A percentile compares a stretch with the other conserved stretches of the same genome.
phyloP scores from a whole-genome alignment of 2,329 filamentous ascomycete genomes.

The Clonostachys byssicola region DNA sequence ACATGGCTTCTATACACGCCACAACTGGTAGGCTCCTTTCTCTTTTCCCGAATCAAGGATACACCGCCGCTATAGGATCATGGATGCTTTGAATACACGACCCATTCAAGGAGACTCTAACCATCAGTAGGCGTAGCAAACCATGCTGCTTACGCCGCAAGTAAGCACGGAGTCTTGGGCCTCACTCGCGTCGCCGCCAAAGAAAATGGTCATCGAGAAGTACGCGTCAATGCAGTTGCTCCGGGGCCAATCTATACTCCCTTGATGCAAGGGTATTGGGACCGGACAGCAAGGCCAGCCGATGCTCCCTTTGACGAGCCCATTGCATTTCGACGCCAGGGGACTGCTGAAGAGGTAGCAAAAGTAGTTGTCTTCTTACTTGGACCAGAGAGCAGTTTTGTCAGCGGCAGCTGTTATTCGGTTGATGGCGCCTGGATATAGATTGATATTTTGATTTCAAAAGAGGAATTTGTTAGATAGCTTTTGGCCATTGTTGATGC shows the following conservation, averaged over 20 bases:
- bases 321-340: constrained; percentile 34
- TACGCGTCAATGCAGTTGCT: constrained; percentile 40
- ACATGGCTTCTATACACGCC: constrained; percentile 41
- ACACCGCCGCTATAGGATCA: neutral
- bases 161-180: constrained; percentile 30
- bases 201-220: constrained; percentile 33
- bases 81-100: neutral
- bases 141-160: constrained; percentile 29
- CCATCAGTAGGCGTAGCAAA: constrained; percentile 18
- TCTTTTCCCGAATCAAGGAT: neutral
- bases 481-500: too few species aligned
- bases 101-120: neutral
- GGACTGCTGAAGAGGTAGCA: constrained; percentile 31
- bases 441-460: constrained; percentile 3
- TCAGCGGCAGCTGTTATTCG: constrained; percentile 32
- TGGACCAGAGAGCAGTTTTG: constrained; percentile 24
- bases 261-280: constrained; percentile 39
- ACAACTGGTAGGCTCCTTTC: constrained; percentile 32
- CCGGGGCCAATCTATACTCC: constrained; percentile 46
- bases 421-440: constrained; percentile 36
- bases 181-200: constrained; percentile 28
- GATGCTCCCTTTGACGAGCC: constrained; percentile 35
- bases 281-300: constrained; percentile 17
- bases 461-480: too few species aligned
- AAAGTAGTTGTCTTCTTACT: constrained; percentile 26